Evolutionary conservation across 2,329 filamentous ascomycete genomes (phyloP).

Genomic region (Ceratocystis albifundus): DNA sequence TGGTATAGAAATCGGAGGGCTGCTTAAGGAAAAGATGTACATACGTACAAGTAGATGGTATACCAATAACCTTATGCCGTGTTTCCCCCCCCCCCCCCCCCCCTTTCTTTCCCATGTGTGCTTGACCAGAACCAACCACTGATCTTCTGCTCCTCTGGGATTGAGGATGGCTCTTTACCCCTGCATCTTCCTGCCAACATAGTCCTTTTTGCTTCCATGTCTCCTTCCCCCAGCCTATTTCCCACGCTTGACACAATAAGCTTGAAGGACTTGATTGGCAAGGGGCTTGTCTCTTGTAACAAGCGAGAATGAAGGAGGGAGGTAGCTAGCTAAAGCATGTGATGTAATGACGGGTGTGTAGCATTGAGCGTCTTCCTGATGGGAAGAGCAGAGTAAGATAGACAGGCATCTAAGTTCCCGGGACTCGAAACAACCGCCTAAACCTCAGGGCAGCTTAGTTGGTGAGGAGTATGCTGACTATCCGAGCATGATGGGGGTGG

Average conservation of each 20-base stretch:
- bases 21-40: background rate
- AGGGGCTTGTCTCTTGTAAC: background rate
- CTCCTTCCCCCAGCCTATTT: background rate
- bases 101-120: background rate
- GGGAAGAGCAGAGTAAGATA: background rate
- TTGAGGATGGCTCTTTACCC: background rate
- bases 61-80: background rate
- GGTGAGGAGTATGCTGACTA: background rate
- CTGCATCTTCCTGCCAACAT: conserved; percentile 8
- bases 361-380: background rate
- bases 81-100: too few species aligned
- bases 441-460: background rate
- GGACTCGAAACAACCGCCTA: background rate
- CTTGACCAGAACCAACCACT: background rate
- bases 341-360: background rate
- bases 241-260: conserved; percentile 1
- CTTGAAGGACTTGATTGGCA: conserved; percentile 4
- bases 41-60: background rate
- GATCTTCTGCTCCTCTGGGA: background rate
- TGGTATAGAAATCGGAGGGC: background rate
- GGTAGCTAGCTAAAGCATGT: background rate
- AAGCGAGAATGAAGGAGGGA: conserved; percentile 11
- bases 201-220: background rate
- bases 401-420: background rate
- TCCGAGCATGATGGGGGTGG: background rate